Evolutionary conservation across 1,139 yeast species (phyloP), one percentile per base, ranked within the genome.

Genomic region (Lodderomyces parapsilosis): DNA sequence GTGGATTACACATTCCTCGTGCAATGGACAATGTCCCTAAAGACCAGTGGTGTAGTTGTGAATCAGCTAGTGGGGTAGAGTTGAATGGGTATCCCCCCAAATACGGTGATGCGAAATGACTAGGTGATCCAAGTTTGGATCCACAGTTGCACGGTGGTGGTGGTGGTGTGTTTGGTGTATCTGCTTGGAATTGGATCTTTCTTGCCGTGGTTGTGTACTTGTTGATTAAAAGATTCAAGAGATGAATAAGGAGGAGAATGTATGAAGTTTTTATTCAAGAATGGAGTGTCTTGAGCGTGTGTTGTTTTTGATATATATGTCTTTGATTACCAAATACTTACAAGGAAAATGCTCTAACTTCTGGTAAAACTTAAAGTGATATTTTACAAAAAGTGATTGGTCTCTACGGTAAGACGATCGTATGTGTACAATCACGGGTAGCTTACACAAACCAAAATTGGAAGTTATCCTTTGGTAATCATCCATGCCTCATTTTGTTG

Each of bases 1-100:
- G 80, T 56, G 80, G 79, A 2, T 43, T 53, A 33, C 80, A 74
- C 48, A 60, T 74, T 35, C 66, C 75, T 7, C 33, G 53, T 1
- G 76, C 76, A 15, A 68, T 74, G 76, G 50, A 53, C 17, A 46
- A 51, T 5, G 54, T 58, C 11, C 66, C 74, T 10, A 62, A 63
- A 44, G 64, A 58, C 4, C 49, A 65, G 34, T 72, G 77, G 68
- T 65, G 71, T 44, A 56, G 57, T 11, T 65, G 71, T 49, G 54
- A 51, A 39, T 49, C 55, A 17, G 42, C 46, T 17, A 47, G 47
- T 42, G 58, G 58, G 24, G 51, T 47, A 15, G 34, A 28, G 4
- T 41, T 49, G 24, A 42, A 45, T 28, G 54, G 50, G 13, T 54
- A 36, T 41, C 58, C 58, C 15, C 58, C 58, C 30, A 52, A 54